Evolutionary conservation across 2,329 filamentous ascomycete genomes (phyloP), one percentile per base, ranked within the genome.

Genomic region (Coniella vitis): DNA sequence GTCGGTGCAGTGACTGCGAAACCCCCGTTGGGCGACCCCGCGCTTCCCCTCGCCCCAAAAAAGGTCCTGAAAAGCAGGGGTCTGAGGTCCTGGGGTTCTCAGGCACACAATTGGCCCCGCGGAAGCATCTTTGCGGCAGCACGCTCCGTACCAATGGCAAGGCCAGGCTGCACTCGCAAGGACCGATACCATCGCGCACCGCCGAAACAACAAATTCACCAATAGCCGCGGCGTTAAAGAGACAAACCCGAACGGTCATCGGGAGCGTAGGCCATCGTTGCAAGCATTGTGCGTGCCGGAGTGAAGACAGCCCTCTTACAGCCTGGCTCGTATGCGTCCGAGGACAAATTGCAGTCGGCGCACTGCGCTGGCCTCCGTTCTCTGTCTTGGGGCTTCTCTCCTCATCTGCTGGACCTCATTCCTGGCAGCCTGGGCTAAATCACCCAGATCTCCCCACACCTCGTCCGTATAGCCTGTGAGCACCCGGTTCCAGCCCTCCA

Each of bases 401-500:
- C 65, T 60, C 20, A 72, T 61, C 21, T 68, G 61, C 41, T 74
- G 66, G 17, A 86, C 62, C 60, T 87, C 83, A 39, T 65, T 63
- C 49, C 67, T 69, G 4, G 83, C 83, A 52, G 78, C 72, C 43
- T 70, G 66, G 9, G 81, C 73, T 31, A 84, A 65, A 3, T 75
- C 70, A 25, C 71, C 64, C 17, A 86, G 62, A 49, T 78, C 79
- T 17, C 83, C 84, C 84, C 83, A 87, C 20, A 87, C 82, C 48
- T 85, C 78, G 59, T 86, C 80, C 0, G 73, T 73, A 55, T 84
- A 84, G 31, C 69, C 65, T 2, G 68, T 72, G 20, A 83, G 65
- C 7, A 82, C 76, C 37, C 70, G 68, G 31, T 70, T 69, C 79
- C 79, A 83, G 56, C 79, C 72, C 32, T 68, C 63, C 12, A 77